Conservation (phyloP, 495 filamentous ascomycete genomes). For the Aspergillus asperescens region DNA sequence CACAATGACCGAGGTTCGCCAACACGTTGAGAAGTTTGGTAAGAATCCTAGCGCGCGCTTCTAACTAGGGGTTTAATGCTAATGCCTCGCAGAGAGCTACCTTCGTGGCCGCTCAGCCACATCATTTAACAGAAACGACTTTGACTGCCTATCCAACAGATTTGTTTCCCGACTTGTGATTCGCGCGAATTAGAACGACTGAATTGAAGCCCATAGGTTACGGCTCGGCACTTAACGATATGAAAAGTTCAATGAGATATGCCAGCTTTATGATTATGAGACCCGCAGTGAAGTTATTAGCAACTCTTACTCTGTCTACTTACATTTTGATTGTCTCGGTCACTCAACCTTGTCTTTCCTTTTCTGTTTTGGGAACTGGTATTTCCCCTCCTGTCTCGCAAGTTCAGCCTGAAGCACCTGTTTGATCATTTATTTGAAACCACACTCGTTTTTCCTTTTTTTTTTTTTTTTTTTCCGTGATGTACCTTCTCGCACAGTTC, state of each 20-base stretch:
- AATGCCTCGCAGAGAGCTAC: conserved; percentile 51
- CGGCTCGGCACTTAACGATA: conserved; percentile 21
- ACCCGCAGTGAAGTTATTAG: conserved; percentile 21
- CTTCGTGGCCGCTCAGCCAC: conserved; percentile 52
- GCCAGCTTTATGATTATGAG: conserved; percentile 27
- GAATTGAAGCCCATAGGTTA: conserved; percentile 15
- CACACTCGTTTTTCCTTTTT: too few relatives aligned
- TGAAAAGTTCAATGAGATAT: conserved; percentile 22
- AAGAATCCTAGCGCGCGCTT: not conserved
- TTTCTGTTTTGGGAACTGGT: conserved; percentile 18
- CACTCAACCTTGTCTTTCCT: conserved; percentile 10
- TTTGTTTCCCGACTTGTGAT: conserved; percentile 91
- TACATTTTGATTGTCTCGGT: conserved; percentile 18
- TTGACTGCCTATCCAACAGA: conserved; percentile 91
- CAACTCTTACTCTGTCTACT: conserved; percentile 19
- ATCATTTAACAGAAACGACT: conserved; percentile 82
- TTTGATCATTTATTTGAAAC: conserved; percentile 22
- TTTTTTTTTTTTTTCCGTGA: conserved; percentile 28
- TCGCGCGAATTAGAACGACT: conserved; percentile 67
- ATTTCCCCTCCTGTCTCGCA: conserved; percentile 14
- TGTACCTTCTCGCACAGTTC: conserved; percentile 43
- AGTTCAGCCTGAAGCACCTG: conserved; percentile 23
- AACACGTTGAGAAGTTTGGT: conserved; percentile 87
- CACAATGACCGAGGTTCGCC: conserved; percentile 86
- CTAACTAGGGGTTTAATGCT: conserved; percentile 12